Base-by-base conservation (phyloP, 108 stramenopile genomes). In the Epipyxis sp. region DNA sequence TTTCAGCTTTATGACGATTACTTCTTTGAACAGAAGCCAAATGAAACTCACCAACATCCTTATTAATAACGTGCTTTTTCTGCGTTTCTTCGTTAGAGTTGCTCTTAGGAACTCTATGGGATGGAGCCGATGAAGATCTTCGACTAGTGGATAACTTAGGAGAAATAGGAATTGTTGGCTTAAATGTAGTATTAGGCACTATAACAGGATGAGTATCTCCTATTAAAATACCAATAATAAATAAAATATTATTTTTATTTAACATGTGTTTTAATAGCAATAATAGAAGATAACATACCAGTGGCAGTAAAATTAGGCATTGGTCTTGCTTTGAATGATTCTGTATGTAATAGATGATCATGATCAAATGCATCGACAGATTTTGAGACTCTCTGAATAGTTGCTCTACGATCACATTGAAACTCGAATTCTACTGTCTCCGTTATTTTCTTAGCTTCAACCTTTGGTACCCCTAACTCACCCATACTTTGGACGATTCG, bases 261-360 rank as follows among this genome's bases (percentile, higher is more conserved):
- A n/a, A n/a, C n/a, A n/a, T n/a, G n/a, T n/a, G n/a, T n/a, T n/a
- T n/a, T n/a, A n/a, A n/a, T n/a, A n/a, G n/a, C n/a, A n/a, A n/a
- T n/a, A n/a, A n/a, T n/a, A n/a, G n/a, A n/a, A n/a, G n/a, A n/a
- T n/a, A n/a, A n/a, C n/a, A n/a, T n/a, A n/a, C n/a, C n/a, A n/a
- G n/a, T n/a, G n/a, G n/a, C n/a, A 30, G 27, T 27, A 10, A 37
- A 34, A 32, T 34, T 32, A 3, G 71, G 71, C 71, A 74, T 3
- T 42, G 71, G 71, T 25, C 6, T 13, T 32, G 71, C 71, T 37
- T 74, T 74, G 71, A 74, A 74, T 32, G 61, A 29, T 37, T 29
- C 10, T 32, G 27, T 32, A 37, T 16, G n/a, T n/a, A n/a, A n/a
- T n/a, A n/a, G n/a, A n/a, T n/a, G n/a, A n/a, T n/a, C n/a, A n/a